Conservation (phyloP, 139 green algal species). For the Chlorella sorokiniana region DNA sequence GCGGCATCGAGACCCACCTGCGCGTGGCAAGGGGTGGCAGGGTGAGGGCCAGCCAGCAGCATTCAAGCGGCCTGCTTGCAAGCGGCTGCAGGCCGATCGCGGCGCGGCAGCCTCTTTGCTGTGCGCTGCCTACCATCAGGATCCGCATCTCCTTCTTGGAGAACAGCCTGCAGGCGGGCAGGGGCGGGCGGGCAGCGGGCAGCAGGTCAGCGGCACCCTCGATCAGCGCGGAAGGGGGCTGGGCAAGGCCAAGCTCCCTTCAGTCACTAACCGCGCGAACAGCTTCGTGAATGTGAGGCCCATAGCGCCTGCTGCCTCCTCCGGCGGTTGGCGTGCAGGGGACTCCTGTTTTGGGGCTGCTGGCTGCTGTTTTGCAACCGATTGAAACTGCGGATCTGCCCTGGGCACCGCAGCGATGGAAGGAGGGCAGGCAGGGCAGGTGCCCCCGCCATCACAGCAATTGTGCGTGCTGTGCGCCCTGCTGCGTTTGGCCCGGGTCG, state of each 20-base stretch:
- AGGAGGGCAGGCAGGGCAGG: background rate
- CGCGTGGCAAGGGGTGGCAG: background rate
- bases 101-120: background rate
- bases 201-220: background rate
- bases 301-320: constrained; percentile 65
- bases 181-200: too few relatives aligned
- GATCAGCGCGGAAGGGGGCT: background rate
- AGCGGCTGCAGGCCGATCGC: background rate
- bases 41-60: background rate
- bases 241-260: background rate
- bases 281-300: constrained; percentile 94
- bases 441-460: background rate
- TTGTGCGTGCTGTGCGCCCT: too few relatives aligned
- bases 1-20: constrained; percentile 96
- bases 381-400: background rate
- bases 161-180: constrained; percentile 65
- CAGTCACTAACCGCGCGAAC: constrained; percentile 60
- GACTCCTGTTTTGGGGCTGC: background rate
- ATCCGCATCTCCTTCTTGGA: constrained; percentile 99
- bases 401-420: background rate
- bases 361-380: background rate
- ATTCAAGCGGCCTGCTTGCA: background rate
- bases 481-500: too few relatives aligned
- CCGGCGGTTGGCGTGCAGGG: constrained; percentile 2
- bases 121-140: constrained; percentile 82